These are phyloP conservation scores for Nevesoporus exiguus DNA, from an alignment of 768 basidiomycete genomes.

Conservation along the genomic window DNA sequence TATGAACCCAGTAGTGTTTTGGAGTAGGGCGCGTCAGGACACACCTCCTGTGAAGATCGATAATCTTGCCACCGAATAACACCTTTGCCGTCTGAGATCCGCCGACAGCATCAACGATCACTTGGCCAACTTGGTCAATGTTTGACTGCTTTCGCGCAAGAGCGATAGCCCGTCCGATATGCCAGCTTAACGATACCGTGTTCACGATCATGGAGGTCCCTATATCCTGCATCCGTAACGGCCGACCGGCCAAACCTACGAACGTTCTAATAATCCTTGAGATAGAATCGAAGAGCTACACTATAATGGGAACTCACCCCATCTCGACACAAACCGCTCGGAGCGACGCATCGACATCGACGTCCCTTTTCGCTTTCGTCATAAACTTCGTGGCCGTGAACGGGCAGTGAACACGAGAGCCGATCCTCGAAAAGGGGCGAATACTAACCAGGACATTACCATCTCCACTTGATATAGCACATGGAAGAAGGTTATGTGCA, in stretches of 20 bases:
- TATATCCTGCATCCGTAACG: slow-evolving; percentile 36
- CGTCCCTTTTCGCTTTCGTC: slow-evolving; percentile 42
- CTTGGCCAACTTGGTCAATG: slow-evolving; percentile 36
- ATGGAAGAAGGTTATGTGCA: slow-evolving; percentile 31
- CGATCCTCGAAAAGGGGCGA: background rate
- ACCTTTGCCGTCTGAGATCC: slow-evolving; percentile 34
- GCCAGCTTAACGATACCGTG: slow-evolving; percentile 60
- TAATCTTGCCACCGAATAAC: slow-evolving; percentile 59
- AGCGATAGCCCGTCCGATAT: slow-evolving; percentile 57
- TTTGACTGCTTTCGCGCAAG: slow-evolving; percentile 47
- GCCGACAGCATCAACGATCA: slow-evolving; percentile 36
- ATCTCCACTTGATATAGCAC: slow-evolving; percentile 37
- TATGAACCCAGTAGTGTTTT: background rate
- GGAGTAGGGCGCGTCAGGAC: background rate
- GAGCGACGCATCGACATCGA: slow-evolving; percentile 42
- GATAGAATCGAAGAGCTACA: background rate
- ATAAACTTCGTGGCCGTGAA: slow-evolving; percentile 32
- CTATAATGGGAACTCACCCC: slow-evolving; percentile 33
- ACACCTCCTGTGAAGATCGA: slow-evolving; percentile 42
- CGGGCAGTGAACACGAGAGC: background rate
- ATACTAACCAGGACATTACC: slow-evolving; percentile 33
- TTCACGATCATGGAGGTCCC: slow-evolving; percentile 44
- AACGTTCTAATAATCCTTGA: slow-evolving; percentile 29
- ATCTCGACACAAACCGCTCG: slow-evolving; percentile 50
- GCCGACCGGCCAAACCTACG: slow-evolving; percentile 44